phyloP scores from a whole-genome alignment of 2,329 filamentous ascomycete species.

The Cercospora zeina region DNA sequence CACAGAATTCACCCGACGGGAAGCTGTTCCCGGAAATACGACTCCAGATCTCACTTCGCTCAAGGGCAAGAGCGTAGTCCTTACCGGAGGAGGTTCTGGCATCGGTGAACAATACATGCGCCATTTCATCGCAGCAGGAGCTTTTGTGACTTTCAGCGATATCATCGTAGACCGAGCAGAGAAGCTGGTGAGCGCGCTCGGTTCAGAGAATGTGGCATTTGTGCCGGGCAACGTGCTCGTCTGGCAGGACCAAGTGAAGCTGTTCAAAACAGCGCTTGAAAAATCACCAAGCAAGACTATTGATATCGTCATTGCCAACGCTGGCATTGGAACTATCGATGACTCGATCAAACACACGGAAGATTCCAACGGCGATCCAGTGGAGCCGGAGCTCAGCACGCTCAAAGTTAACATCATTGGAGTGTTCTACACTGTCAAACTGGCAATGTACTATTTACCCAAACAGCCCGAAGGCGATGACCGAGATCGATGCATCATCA shows the following conservation, averaged over 20 bases:
- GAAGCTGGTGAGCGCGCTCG: conserved; percentile 38
- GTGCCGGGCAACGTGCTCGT: conserved; percentile 36
- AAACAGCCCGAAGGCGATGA: conserved; percentile 41
- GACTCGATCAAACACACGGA: conserved; percentile 28
- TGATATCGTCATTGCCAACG: conserved; percentile 38
- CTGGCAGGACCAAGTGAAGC: conserved; percentile 38
- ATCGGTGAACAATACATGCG: conserved; percentile 42
- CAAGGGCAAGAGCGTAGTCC: conserved; percentile 50
- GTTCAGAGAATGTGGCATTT: conserved; percentile 36
- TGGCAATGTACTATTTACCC: conserved; percentile 45
- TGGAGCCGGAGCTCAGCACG: conserved; percentile 34
- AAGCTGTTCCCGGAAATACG: conserved; percentile 40
- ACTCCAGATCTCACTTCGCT: conserved; percentile 43
- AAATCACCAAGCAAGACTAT: conserved; percentile 30
- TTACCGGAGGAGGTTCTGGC: conserved; percentile 51
- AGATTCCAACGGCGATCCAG: conserved; percentile 26
- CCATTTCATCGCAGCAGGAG: conserved; percentile 38
- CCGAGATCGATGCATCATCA: conserved; percentile 52
- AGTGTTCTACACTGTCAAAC: conserved; percentile 34
- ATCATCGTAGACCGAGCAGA: conserved; percentile 35
- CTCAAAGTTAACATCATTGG: conserved; percentile 33
- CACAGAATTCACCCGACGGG: conserved; percentile 17
- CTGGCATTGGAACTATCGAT: conserved; percentile 32
- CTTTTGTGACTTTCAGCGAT: conserved; percentile 43
- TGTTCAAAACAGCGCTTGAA: conserved; percentile 36